Percentiles rank a stretch among this genome's conserved stretches.
Evolutionary conservation across 1,284 basidiomycete species (phyloP).

Genomic region (Leccinum cinnamomeum): DNA sequence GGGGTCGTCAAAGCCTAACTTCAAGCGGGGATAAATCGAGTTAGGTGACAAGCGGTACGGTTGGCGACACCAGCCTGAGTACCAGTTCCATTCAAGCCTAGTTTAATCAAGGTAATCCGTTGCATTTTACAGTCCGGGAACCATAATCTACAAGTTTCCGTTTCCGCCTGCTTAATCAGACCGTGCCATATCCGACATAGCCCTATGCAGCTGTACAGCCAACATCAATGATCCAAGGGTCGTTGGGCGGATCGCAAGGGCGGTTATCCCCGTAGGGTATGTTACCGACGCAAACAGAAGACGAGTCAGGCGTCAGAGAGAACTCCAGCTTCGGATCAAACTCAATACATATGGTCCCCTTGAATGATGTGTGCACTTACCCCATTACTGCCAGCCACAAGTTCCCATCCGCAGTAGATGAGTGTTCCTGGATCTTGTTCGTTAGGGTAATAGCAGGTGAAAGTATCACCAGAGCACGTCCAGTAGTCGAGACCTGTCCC

Average conservation of each 20-base stretch:
- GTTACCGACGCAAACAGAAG: conserved; percentile 10
- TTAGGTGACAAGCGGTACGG: neutral
- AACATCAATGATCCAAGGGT: conserved; percentile 16
- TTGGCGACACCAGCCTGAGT: neutral
- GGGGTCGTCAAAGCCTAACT: neutral
- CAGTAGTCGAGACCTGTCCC: conserved; percentile 17
- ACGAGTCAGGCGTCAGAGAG: conserved; percentile 6
- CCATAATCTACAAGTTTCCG: neutral
- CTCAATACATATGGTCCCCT: neutral
- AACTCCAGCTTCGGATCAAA: neutral
- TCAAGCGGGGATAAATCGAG: neutral
- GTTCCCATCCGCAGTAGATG: conserved; percentile 10
- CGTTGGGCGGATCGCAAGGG: conserved; percentile 11
- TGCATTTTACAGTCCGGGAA: neutral
- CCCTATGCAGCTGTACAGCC: conserved; percentile 13
- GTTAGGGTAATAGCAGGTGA: conserved; percentile 17
- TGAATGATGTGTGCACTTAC: neutral
- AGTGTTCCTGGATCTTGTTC: conserved; percentile 17
- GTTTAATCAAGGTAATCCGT: neutral
- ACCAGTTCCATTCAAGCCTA: neutral
- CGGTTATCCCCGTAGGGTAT: conserved; percentile 13
- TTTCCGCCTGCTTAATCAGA: neutral
- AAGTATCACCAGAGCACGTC: conserved; percentile 15
- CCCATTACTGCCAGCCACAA: neutral
- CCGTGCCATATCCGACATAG: conserved; percentile 15